These are phyloP conservation scores for Calonectria fujianensis DNA, from an alignment of 2,329 filamentous ascomycete genomes.

Conservation along the genomic window DNA sequence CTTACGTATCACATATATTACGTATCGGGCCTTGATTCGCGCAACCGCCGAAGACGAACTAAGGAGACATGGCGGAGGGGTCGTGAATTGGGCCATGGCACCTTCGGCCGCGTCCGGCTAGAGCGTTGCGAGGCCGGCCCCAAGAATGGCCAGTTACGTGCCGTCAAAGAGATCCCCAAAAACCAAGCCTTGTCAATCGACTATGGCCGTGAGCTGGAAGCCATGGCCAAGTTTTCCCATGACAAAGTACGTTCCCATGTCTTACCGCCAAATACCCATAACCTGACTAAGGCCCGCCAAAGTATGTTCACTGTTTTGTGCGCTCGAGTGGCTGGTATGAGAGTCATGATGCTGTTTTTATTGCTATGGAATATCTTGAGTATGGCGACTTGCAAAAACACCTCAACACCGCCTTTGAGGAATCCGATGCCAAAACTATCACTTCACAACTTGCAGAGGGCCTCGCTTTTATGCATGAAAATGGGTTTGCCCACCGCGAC, in stretches of 20 bases:
- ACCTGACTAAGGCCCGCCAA: rapidly evolving
- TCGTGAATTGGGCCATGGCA: no score
- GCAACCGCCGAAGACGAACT: no score
- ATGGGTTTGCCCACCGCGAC: conserved; percentile 19
- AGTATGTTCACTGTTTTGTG: conserved; percentile 16
- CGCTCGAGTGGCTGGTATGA: conserved; percentile 21
- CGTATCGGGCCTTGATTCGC: no score
- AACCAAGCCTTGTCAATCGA: neutral
- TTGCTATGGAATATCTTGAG: conserved; percentile 18
- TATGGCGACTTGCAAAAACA: conserved; percentile 21
- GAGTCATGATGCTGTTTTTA: conserved; percentile 8
- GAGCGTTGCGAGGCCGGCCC: no score
- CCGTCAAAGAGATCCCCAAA: conserved; percentile 27
- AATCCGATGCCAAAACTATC: neutral
- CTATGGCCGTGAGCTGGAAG: conserved; percentile 21
- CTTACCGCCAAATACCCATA: no score
- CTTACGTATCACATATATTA: no score
- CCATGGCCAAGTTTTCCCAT: conserved; percentile 26
- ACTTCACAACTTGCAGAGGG: conserved; percentile 3
- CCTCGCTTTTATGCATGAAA: conserved; percentile 16
- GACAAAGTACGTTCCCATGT: neutral
- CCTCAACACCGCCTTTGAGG: neutral
- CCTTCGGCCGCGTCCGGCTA: no score
- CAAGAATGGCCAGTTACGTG: neutral
- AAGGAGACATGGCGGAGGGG: no score